A percentile compares a stretch with the other conserved stretches of the same genome.
Conservation (phyloP, 1,284 basidiomycete species). For the Taiwanofungus camphoratus region DNA sequence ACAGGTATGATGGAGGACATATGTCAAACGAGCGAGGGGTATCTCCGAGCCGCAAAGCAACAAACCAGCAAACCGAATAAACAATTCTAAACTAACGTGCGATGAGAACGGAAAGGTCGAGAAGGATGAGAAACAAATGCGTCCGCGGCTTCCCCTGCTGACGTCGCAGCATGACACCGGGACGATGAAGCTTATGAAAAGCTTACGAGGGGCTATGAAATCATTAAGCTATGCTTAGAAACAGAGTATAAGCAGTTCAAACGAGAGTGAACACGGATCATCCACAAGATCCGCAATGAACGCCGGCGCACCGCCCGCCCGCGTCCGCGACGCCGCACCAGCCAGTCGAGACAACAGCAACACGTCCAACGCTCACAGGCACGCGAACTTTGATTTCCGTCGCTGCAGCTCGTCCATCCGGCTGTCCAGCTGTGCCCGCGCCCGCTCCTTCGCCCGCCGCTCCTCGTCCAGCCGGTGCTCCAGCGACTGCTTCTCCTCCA, state of each 20-base stretch:
- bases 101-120: conserved; percentile 2
- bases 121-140: conserved; percentile 5
- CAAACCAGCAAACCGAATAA: conserved; percentile 11
- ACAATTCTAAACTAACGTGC: conserved; percentile 15
- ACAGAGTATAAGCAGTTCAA: background rate
- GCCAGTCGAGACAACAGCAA: background rate
- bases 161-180: too few species aligned
- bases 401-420: conserved; percentile 79
- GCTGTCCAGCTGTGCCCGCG: conserved; percentile 74
- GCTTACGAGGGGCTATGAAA: too few species aligned
- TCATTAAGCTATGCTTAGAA: background rate
- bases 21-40: conserved; percentile 21
- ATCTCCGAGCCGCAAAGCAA: conserved; percentile 12
- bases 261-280: conserved; percentile 1
- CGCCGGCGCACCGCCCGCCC: background rate
- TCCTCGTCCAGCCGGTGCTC: conserved; percentile 80
- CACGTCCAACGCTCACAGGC: conserved; percentile 43
- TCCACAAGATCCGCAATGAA: background rate
- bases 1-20: conserved; percentile 11
- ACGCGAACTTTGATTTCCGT: conserved; percentile 83
- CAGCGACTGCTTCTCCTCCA: conserved; percentile 79
- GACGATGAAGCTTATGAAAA: too few species aligned
- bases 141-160: too few species aligned
- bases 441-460: conserved; percentile 75
- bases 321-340: background rate